Conservation (phyloP, 768 basidiomycete species). For the Psilocybe cyanescens region DNA sequence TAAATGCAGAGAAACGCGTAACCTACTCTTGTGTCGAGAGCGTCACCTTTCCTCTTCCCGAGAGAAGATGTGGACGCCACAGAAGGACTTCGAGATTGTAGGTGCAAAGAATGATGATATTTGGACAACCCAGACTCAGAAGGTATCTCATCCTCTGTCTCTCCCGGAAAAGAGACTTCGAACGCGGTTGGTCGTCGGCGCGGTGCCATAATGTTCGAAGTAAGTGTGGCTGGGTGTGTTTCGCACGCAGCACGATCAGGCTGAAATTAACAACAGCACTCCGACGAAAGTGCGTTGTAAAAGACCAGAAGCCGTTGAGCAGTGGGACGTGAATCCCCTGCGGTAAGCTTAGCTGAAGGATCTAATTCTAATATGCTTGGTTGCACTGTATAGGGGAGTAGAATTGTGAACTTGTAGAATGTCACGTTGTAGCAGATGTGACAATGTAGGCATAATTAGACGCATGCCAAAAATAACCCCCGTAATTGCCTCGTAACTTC, state of each 20-base stretch:
- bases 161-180: conserved; percentile 56
- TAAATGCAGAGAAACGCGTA: neutral
- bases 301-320: too few relatives aligned
- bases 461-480: neutral
- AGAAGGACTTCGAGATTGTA: conserved; percentile 13
- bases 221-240: neutral
- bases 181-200: conserved; percentile 55
- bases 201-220: neutral
- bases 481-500: too few relatives aligned
- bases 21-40: conserved; percentile 24
- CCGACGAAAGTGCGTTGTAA: too few relatives aligned
- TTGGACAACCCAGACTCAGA: neutral
- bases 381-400: too few relatives aligned
- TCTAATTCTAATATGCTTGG: too few relatives aligned
- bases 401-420: too few relatives aligned
- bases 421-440: neutral
- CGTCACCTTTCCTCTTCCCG: conserved; percentile 23
- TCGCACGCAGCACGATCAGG: neutral
- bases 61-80: conserved; percentile 20
- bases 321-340: too few relatives aligned
- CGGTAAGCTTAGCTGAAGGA: too few relatives aligned
- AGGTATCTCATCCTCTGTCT: conserved; percentile 23
- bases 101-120: neutral
- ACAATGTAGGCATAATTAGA: neutral
- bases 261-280: too few relatives aligned